These are phyloP conservation scores for Coemansia sp. DNA, from an alignment of 192 early-diverging fungal species.

Conservation along the genomic window DNA sequence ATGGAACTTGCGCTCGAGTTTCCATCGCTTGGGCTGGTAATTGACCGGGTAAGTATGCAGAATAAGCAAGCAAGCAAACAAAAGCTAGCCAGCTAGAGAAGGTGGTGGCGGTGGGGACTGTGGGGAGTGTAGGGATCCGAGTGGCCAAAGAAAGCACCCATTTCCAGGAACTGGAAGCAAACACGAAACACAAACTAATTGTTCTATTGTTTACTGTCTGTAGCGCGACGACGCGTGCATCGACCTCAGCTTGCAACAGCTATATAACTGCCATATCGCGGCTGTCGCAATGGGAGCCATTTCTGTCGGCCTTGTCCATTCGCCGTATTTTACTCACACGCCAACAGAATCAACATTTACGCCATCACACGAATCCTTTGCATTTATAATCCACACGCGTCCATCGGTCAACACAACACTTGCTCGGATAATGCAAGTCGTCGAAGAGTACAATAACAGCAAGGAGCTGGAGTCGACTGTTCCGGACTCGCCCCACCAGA, in stretches of 20 bases:
- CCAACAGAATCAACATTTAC: background rate
- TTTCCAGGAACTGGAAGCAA: background rate
- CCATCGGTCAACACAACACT: slow-evolving; percentile 23
- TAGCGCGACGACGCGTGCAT: slow-evolving; percentile 46
- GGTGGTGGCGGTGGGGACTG: background rate
- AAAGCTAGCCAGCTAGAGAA: too few species aligned
- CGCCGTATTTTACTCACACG: slow-evolving; percentile 30
- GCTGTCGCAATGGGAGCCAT: slow-evolving; percentile 30
- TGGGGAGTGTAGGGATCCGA: slow-evolving; percentile 6
- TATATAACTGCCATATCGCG: slow-evolving; percentile 53
- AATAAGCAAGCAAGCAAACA: too few species aligned
- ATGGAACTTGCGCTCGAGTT: slow-evolving; percentile 47
- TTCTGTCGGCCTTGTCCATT: slow-evolving; percentile 39
- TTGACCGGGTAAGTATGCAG: slow-evolving; percentile 44
- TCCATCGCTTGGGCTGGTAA: slow-evolving; percentile 36
- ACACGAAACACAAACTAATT: background rate
- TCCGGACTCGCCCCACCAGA: background rate
- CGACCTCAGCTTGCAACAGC: slow-evolving; percentile 24
- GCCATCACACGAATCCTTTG: slow-evolving; percentile 36
- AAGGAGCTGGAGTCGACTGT: background rate
- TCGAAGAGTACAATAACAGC: slow-evolving; percentile 12
- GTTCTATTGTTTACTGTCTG: slow-evolving; percentile 10
- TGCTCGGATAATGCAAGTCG: slow-evolving; percentile 38
- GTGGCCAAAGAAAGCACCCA: background rate
- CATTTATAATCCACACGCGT: slow-evolving; percentile 45